Evolutionary conservation across 2,329 filamentous ascomycete species (phyloP).

Genomic region (Stemphylium beticola): DNA sequence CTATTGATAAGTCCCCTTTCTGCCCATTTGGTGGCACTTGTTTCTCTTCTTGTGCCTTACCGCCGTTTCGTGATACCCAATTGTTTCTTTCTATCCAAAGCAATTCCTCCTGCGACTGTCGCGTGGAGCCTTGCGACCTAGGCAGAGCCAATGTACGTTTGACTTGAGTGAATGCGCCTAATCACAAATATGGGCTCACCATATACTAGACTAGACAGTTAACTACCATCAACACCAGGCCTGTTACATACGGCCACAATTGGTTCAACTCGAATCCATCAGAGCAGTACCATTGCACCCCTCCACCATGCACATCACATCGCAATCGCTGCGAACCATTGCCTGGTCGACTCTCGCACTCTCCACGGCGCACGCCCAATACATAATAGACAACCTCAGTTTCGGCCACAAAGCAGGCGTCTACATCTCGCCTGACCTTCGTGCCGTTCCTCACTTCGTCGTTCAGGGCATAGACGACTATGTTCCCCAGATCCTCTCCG

Average conservation of each 20-base stretch:
- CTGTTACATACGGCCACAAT: neutral
- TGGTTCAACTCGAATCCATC: neutral
- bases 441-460: slow-evolving; percentile 62
- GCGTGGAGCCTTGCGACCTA: slow-evolving; percentile 27
- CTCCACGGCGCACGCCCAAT: slow-evolving; percentile 65
- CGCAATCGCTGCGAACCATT: slow-evolving; percentile 50
- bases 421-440: slow-evolving; percentile 69
- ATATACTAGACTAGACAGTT: neutral
- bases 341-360: slow-evolving; percentile 53
- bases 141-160: slow-evolving; percentile 26
- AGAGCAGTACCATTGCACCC: slow-evolving; percentile 15
- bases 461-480: slow-evolving; percentile 60
- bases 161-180: neutral
- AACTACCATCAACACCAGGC: neutral
- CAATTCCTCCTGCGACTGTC: slow-evolving; percentile 17
- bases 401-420: slow-evolving; percentile 71
- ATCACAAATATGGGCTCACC: neutral
- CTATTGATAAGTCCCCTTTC: slow-evolving; percentile 16
- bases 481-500: slow-evolving; percentile 71
- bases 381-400: slow-evolving; percentile 74
- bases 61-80: slow-evolving; percentile 36
- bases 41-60: slow-evolving; percentile 23
- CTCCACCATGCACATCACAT: slow-evolving; percentile 41
- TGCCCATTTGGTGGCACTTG: slow-evolving; percentile 30
- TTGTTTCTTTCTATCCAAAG: slow-evolving; percentile 19